These are phyloP conservation scores for Forsythia suspensa DNA, from an alignment of 257 asterid genomes.

Conservation along the genomic window DNA sequence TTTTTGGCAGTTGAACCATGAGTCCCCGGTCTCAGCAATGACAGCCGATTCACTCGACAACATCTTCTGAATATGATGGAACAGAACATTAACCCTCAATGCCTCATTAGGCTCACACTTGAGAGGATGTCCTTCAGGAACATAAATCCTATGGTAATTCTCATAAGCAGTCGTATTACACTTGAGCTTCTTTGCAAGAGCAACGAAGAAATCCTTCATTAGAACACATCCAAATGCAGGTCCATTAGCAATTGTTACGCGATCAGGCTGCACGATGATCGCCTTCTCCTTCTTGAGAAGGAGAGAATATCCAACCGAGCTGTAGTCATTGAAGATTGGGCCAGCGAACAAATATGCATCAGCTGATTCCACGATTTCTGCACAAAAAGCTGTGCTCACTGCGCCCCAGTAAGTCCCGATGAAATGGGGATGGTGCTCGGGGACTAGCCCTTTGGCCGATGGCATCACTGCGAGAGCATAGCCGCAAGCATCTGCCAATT, in stretches of 20 bases:
- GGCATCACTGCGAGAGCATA: conserved; percentile 76
- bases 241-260: conserved; percentile 60
- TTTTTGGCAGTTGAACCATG: conserved; percentile 88
- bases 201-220: conserved; percentile 75
- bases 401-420: conserved; percentile 92
- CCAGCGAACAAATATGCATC: conserved; percentile 85
- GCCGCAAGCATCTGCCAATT: conserved; percentile 59
- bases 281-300: conserved; percentile 87
- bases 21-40: conserved; percentile 85
- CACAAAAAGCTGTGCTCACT: conserved; percentile 77
- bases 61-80: conserved; percentile 71
- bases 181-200: conserved; percentile 59
- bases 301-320: conserved; percentile 79
- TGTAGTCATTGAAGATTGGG: conserved; percentile 77
- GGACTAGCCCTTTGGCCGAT: conserved; percentile 78
- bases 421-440: conserved; percentile 73
- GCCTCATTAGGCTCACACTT: conserved; percentile 57
- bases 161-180: conserved; percentile 67
- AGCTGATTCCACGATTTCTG: conserved; percentile 82
- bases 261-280: conserved; percentile 71
- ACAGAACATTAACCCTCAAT: conserved; percentile 70
- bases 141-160: conserved; percentile 72
- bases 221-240: conserved; percentile 75
- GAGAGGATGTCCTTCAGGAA: conserved; percentile 65
- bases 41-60: conserved; percentile 61